Evolutionary conservation across 768 basidiomycete species (phyloP).

Genomic region (Boletus fagicola): DNA sequence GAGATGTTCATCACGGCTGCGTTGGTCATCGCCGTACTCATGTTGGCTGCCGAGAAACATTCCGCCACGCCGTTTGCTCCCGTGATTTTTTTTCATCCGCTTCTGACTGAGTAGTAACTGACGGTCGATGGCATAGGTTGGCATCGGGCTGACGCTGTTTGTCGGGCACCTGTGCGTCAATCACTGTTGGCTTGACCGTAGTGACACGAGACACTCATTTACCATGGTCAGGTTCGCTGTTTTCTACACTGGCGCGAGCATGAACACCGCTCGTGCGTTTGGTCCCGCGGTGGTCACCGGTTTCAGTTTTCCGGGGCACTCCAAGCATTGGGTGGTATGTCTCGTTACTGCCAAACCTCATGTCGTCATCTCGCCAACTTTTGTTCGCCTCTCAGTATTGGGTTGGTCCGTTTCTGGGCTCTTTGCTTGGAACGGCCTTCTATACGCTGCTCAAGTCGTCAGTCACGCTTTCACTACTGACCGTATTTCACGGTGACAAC

Average conservation of each 20-base stretch:
- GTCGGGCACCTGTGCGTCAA: constrained; percentile 54
- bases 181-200: neutral
- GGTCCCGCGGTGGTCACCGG: constrained; percentile 68
- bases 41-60: constrained; percentile 74
- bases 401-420: constrained; percentile 68
- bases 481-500: constrained; percentile 2
- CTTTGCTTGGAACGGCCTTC: constrained; percentile 55
- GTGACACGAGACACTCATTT: neutral
- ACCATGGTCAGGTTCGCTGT: constrained; percentile 48
- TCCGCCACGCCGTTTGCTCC: constrained; percentile 64
- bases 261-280: constrained; percentile 70
- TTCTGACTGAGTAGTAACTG: constrained; percentile 1
- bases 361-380: neutral
- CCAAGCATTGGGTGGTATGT: constrained; percentile 62
- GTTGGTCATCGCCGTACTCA: constrained; percentile 62
- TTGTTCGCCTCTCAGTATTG: constrained; percentile 48
- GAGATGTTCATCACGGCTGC: constrained; percentile 68
- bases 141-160: constrained; percentile 66
- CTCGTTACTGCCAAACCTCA: neutral
- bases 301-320: constrained; percentile 39
- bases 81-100: constrained; percentile 30
- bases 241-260: constrained; percentile 61
- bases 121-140: constrained; percentile 39
- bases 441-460: constrained; percentile 57
- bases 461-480: constrained; percentile 14